Conservation (phyloP, 345 rosid species). For the Aquilaria malaccensis region DNA sequence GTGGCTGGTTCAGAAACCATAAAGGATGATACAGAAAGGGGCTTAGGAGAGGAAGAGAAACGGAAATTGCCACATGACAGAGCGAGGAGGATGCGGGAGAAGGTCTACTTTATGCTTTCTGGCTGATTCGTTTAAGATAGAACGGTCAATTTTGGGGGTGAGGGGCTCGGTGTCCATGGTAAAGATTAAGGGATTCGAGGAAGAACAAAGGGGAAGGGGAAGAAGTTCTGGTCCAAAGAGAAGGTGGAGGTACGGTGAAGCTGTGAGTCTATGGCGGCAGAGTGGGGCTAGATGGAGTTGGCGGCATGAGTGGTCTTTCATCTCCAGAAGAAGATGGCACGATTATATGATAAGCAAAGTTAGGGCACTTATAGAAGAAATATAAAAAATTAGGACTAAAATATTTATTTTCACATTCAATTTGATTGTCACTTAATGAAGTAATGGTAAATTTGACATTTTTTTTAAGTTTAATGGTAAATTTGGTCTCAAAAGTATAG, state of each 20-base stretch:
- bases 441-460: too few relatives aligned
- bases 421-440: too few relatives aligned
- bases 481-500: too few relatives aligned
- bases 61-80: slow-evolving; percentile 34
- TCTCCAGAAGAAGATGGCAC: too few relatives aligned
- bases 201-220: slow-evolving; percentile 35
- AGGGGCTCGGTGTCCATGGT: slow-evolving; percentile 32
- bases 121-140: slow-evolving; percentile 94
- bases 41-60: slow-evolving; percentile 17
- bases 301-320: too few relatives aligned
- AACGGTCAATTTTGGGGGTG: slow-evolving; percentile 74
- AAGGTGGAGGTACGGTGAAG: slow-evolving; percentile 33
- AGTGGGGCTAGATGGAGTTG: too few relatives aligned
- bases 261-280: too few relatives aligned
- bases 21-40: slow-evolving; percentile 15
- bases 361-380: too few relatives aligned
- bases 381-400: too few relatives aligned
- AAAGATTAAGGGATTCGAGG: slow-evolving; percentile 26
- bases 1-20: slow-evolving; percentile 21
- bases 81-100: slow-evolving; percentile 75
- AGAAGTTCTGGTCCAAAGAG: slow-evolving; percentile 51
- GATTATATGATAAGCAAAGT: too few relatives aligned
- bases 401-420: too few relatives aligned
- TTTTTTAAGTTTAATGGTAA: too few relatives aligned
- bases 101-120: slow-evolving; percentile 88